phyloP scores from a whole-genome alignment of 2,329 filamentous ascomycete species.

The Aspergillus latus region DNA sequence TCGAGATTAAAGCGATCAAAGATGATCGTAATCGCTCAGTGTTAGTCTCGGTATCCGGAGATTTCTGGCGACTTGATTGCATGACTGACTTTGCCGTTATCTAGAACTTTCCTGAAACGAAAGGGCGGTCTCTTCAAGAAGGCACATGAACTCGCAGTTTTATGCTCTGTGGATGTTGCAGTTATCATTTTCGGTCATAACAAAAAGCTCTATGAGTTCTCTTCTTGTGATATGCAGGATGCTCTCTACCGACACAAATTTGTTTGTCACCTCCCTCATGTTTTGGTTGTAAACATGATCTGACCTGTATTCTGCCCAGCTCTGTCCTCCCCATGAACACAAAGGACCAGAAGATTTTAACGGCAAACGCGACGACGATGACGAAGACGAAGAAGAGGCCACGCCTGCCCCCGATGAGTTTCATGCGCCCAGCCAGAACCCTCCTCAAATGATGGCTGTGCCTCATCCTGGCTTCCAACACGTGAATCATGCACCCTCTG shows the following conservation, averaged over 20 bases:
- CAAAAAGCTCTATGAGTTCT: constrained; percentile 99
- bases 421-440: constrained; percentile 48
- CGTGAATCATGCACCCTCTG: constrained; percentile 80
- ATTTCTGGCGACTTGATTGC: background rate
- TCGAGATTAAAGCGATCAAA: constrained; percentile 99
- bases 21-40: constrained; percentile 97
- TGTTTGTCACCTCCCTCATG: constrained; percentile 56
- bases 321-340: constrained; percentile 90
- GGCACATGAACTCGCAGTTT: constrained; percentile 94
- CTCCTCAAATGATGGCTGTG: constrained; percentile 65
- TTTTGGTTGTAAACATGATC: constrained; percentile 6
- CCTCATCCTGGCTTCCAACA: constrained; percentile 73
- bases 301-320: constrained; percentile 54
- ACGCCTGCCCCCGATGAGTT: constrained; percentile 70
- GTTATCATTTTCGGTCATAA: constrained; percentile 99
- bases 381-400: constrained; percentile 77
- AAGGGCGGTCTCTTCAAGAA: constrained; percentile 99
- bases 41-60: constrained; percentile 57
- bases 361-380: constrained; percentile 70
- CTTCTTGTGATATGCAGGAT: constrained; percentile 88
- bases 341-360: constrained; percentile 93
- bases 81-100: constrained; percentile 7
- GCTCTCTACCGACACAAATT: constrained; percentile 87
- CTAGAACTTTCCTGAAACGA: constrained; percentile 93
- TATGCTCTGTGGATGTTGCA: constrained; percentile 97